Percentiles rank a stretch among this genome's conserved stretches.
Conservation (phyloP, 345 rosid genomes). For the Citrus sp. region DNA sequence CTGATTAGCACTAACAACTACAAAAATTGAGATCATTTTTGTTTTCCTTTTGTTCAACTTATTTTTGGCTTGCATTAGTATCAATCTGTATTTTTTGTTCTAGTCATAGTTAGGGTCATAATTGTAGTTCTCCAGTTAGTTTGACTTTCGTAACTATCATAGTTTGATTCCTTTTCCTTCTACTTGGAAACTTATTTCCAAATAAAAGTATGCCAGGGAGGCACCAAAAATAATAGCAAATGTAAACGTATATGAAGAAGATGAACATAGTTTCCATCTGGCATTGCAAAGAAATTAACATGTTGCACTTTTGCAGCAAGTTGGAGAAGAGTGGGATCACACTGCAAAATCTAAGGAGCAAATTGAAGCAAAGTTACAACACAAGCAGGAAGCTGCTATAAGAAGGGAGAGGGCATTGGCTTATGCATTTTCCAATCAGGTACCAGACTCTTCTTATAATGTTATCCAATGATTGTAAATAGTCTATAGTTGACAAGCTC, state of each 20-base stretch:
- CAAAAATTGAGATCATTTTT: background rate
- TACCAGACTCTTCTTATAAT: constrained; percentile 13
- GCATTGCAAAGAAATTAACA: background rate
- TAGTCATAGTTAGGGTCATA: background rate
- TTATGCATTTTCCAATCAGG: constrained; percentile 89
- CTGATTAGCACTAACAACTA: background rate
- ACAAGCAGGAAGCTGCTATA: constrained; percentile 71
- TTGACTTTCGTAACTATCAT: background rate
- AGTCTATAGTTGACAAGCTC: background rate
- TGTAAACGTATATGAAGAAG: background rate
- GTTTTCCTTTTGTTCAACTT: background rate
- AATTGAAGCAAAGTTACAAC: constrained; percentile 54
- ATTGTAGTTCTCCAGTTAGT: background rate
- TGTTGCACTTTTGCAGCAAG: constrained; percentile 24
- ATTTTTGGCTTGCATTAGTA: background rate
- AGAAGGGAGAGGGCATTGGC: constrained; percentile 93
- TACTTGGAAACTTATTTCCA: background rate
- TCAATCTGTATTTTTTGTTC: background rate
- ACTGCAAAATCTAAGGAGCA: constrained; percentile 69
- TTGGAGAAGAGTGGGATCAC: constrained; percentile 64
- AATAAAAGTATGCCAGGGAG: background rate
- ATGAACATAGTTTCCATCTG: background rate
- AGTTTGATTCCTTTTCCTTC: background rate
- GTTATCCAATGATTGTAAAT: background rate
- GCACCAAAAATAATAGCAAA: background rate